Percentiles rank a stretch among this genome's conserved stretches.
phyloP scores from a whole-genome alignment of 1,284 basidiomycete genomes.

The Inonotus obliquus region DNA sequence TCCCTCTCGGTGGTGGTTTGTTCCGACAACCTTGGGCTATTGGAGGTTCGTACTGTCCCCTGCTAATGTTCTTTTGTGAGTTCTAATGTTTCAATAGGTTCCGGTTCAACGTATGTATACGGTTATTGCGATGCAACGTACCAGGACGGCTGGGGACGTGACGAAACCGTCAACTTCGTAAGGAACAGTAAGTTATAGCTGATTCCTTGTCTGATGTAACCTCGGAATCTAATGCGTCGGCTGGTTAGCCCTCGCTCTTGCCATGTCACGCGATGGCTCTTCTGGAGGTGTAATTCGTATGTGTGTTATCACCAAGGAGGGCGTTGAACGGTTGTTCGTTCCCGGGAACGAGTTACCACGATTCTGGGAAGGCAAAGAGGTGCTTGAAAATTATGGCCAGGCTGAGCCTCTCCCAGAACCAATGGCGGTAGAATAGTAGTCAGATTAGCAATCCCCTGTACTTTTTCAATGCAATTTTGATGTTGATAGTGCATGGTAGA shows the following conservation, averaged over 20 bases:
- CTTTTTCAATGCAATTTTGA: not conserved
- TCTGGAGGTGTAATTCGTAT: conserved; percentile 97
- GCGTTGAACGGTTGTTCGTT: conserved; percentile 89
- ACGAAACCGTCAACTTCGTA: conserved; percentile 92
- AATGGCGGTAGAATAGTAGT: conserved; percentile 66
- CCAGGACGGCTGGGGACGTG: conserved; percentile 86
- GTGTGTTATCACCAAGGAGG: conserved; percentile 92
- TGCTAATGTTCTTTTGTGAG: not conserved
- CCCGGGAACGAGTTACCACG: conserved; percentile 89
- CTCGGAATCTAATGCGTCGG: conserved; percentile 6
- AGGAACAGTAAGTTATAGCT: conserved; percentile 73
- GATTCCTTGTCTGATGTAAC: not conserved
- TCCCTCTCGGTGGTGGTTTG: conserved; percentile 88
- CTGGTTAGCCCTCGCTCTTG: conserved; percentile 78
- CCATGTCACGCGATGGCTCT: conserved; percentile 97
- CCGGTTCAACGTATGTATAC: conserved; percentile 97
- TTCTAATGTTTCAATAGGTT: conserved; percentile 50
- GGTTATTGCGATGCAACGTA: conserved; percentile 99
- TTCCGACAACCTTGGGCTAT: conserved; percentile 98
- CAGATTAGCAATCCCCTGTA: not conserved
- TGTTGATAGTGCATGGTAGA: not conserved
- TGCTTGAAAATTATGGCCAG: conserved; percentile 39
- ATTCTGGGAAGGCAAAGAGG: conserved; percentile 82
- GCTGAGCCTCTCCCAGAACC: conserved; percentile 27
- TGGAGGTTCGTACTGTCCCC: conserved; percentile 55